Percentiles rank a stretch among this genome's conserved stretches.
Evolutionary conservation across 2,329 filamentous ascomycete genomes (phyloP).

Genomic region (Capronia coronata): DNA sequence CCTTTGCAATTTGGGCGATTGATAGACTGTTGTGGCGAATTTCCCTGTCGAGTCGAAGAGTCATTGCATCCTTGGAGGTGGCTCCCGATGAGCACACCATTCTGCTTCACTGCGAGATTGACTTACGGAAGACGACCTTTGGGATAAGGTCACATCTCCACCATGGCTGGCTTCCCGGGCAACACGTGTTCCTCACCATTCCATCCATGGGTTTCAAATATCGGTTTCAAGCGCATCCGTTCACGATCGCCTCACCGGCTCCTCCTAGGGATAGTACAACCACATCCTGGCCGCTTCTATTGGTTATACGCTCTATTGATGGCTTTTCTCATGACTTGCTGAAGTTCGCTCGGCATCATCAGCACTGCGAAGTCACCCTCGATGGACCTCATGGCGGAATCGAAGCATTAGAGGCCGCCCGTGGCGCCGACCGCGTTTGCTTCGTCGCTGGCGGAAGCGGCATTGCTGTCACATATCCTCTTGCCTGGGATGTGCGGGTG

Average conservation of each 20-base stretch:
- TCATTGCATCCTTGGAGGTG: constrained; percentile 47
- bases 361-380: constrained; percentile 46
- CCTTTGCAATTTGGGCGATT: constrained; percentile 51
- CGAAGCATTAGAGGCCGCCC: constrained; percentile 50
- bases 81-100: constrained; percentile 54
- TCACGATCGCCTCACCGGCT: constrained; percentile 54
- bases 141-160: constrained; percentile 30
- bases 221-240: constrained; percentile 57
- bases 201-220: constrained; percentile 50
- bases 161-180: constrained; percentile 55
- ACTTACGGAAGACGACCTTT: constrained; percentile 18
- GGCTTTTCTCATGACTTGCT: constrained; percentile 56
- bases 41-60: constrained; percentile 44
- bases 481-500: constrained; percentile 36
- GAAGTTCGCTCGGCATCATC: constrained; percentile 42
- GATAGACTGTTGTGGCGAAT: constrained; percentile 55
- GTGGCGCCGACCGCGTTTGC: constrained; percentile 45
- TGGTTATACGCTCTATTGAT: constrained; percentile 54
- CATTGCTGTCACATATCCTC: constrained; percentile 58
- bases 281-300: constrained; percentile 42
- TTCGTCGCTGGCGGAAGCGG: constrained; percentile 59
- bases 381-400: constrained; percentile 60
- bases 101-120: constrained; percentile 32
- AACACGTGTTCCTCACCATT: constrained; percentile 59
- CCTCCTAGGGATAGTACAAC: constrained; percentile 8